Percentiles rank a stretch among this genome's conserved stretches.
Conservation (phyloP, 495 filamentous ascomycete species). For the Aspergillus indologenus region DNA sequence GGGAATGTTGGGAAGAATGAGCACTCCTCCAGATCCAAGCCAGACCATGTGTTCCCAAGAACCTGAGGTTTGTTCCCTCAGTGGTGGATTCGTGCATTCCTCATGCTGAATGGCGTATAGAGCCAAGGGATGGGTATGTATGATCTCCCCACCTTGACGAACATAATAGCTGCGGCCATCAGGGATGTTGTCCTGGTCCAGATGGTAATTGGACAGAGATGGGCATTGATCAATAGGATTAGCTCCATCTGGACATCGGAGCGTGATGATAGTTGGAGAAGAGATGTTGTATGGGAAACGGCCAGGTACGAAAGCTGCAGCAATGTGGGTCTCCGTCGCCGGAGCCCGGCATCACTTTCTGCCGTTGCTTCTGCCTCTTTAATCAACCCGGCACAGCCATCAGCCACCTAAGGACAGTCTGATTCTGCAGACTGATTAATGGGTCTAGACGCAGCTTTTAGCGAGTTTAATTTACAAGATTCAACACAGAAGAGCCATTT, state of each 20-base stretch:
- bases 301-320: constrained; percentile 1
- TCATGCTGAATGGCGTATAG: neutral
- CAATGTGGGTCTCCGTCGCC: neutral
- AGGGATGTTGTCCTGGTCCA: too few relatives aligned
- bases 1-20: constrained; percentile 1
- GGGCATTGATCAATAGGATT: too few relatives aligned
- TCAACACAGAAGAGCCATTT: too few relatives aligned
- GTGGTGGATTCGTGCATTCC: neutral
- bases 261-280: too few relatives aligned
- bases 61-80: neutral
- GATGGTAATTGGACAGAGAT: too few relatives aligned
- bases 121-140: constrained; percentile 1
- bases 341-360: neutral
- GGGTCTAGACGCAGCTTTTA: constrained; percentile 1
- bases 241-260: too few relatives aligned
- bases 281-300: neutral
- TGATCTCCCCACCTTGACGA: neutral
- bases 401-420: too few relatives aligned
- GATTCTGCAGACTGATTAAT: too few relatives aligned
- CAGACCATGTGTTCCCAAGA: neutral
- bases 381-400: neutral
- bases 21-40: neutral
- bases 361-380: too few relatives aligned
- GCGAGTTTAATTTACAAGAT: too few relatives aligned
- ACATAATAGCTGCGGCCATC: too few relatives aligned